Evolutionary conservation across 73 alveolate species (phyloP), one percentile per base, ranked within the genome.

Genomic region (Paraurostyla sp.): DNA sequence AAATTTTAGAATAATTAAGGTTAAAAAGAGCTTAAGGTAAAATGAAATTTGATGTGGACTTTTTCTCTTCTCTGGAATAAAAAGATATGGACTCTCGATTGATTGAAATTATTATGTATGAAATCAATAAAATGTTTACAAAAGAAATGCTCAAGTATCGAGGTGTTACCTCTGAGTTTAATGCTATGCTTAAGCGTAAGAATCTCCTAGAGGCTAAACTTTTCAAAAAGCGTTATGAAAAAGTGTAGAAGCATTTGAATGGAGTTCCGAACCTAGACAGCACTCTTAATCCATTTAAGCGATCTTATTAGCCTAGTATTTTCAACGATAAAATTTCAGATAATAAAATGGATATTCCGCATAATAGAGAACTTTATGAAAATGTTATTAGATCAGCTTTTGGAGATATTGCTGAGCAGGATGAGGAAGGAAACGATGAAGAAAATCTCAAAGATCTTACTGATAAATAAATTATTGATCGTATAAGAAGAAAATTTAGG

Each of bases 141-240:
- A 50, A 49, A 25, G 76, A 78, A 38, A 78, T 78, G 89, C 20
- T 36, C 13, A 78, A 78, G 29, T 51, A 51, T 20, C 49, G 69
- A 78, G 40, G 42, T 35, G 78, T 78, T 0, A 78, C 56, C 6
- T 50, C 76, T 0, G 76, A 49, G 62, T 78, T 29, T 27, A 78
- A 78, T 36, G 1, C 89, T 40, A 78, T 78, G 89, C 80, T 78
- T 11, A 78, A 78, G 30, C 20, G 76, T 0, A 78, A 78, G 78
- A 81, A 81, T 32, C 48, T 81, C 22, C 41, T 81, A 13, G 91
- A 81, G 35, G 91, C 91, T 15, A 81, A 81, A 52, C 83, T 81
- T 7, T 81, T 81, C 60, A 81, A 81, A 49, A 54, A 58, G n/a
- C 63, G 82, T 3, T 81, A 58, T 43, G 91, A 81, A 81, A 52